These are phyloP conservation scores for Podospora comata DNA, from an alignment of 495 filamentous ascomycete genomes.

Conservation along the genomic window DNA sequence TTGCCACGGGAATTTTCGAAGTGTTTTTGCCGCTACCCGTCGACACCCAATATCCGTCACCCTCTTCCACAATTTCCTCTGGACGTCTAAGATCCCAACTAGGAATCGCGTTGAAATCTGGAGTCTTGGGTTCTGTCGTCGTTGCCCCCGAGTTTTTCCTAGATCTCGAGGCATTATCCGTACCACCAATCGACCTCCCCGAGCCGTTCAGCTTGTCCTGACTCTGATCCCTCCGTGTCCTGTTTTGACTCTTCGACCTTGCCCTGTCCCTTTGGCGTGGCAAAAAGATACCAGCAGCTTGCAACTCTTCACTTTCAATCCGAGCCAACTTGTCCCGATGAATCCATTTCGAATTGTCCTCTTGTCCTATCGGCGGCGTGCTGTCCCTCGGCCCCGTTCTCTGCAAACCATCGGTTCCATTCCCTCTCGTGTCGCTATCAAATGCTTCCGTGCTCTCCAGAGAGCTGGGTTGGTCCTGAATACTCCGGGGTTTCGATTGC, in stretches of 20 bases:
- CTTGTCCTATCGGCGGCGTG: conserved; percentile 26
- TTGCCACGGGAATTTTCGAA: conserved; percentile 83
- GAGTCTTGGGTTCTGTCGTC: conserved; percentile 29
- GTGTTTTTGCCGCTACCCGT: conserved; percentile 38
- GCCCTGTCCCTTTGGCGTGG: conserved; percentile 53
- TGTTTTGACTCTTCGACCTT: conserved; percentile 44
- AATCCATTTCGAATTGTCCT: conserved; percentile 80
- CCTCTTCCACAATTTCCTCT: conserved; percentile 74
- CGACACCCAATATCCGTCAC: conserved; percentile 43
- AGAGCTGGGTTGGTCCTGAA: conserved; percentile 55
- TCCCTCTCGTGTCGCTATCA: conserved; percentile 29
- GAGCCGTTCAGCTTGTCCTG: conserved; percentile 32
- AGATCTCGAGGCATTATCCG: conserved; percentile 34
- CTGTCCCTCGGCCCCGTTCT: conserved; percentile 18
- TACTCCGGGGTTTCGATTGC: conserved; percentile 43
- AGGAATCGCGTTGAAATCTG: conserved; percentile 30
- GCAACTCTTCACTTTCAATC: conserved; percentile 90
- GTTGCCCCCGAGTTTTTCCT: conserved; percentile 47
- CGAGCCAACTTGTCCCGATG: conserved; percentile 90
- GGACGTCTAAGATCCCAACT: conserved; percentile 72
- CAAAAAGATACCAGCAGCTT: conserved; percentile 76
- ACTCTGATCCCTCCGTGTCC: conserved; percentile 48
- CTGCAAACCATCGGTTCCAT: conserved; percentile 15
- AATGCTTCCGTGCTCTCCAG: conserved; percentile 57
- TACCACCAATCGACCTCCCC: conserved; percentile 24